A percentile compares a stretch with the other conserved stretches of the same genome.
Conservation (phyloP, 352 stramenopile genomes). For the Phytophthora lateralis region DNA sequence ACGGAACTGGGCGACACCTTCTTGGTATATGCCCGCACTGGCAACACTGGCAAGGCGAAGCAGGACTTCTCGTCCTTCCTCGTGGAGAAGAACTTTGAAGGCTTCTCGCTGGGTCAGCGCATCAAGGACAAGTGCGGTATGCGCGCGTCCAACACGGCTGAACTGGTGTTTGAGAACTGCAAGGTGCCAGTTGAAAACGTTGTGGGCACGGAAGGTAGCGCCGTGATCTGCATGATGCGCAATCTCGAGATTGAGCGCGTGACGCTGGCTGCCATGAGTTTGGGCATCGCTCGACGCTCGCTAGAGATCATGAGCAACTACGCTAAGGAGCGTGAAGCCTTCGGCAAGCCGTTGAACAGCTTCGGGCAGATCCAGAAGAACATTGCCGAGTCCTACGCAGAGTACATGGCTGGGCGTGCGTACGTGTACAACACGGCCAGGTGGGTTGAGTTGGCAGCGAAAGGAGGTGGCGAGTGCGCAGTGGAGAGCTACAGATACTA, state of each 20-base stretch:
- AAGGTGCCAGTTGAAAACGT: constrained; percentile 93
- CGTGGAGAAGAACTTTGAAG: constrained; percentile 96
- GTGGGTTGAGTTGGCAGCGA: constrained; percentile 34
- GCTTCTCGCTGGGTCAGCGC: constrained; percentile 97
- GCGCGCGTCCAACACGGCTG: constrained; percentile 96
- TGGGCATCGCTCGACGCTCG: constrained; percentile 95
- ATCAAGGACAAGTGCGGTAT: constrained; percentile 99
- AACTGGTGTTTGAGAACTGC: constrained; percentile 99
- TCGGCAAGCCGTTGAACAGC: constrained; percentile 93
- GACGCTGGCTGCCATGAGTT: constrained; percentile 96
- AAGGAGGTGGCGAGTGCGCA: background rate
- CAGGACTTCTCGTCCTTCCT: constrained; percentile 97
- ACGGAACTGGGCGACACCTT: constrained; percentile 96
- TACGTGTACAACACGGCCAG: constrained; percentile 97
- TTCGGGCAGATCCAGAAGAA: constrained; percentile 96
- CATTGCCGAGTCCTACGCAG: constrained; percentile 98
- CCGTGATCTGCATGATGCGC: constrained; percentile 92
- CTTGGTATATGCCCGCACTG: constrained; percentile 97
- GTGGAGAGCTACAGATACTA: constrained; percentile 2
- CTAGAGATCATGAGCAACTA: constrained; percentile 98
- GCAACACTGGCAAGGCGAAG: constrained; percentile 78
- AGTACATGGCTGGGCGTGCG: constrained; percentile 96
- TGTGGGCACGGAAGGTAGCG: constrained; percentile 81
- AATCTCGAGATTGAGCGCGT: constrained; percentile 99
- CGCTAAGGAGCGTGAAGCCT: constrained; percentile 93